Percentiles rank a stretch among this genome's conserved stretches.
These are phyloP conservation scores for Cymbopogon citratus DNA, from an alignment of 176 grass and related monocot genomes.

Conservation along the genomic window DNA sequence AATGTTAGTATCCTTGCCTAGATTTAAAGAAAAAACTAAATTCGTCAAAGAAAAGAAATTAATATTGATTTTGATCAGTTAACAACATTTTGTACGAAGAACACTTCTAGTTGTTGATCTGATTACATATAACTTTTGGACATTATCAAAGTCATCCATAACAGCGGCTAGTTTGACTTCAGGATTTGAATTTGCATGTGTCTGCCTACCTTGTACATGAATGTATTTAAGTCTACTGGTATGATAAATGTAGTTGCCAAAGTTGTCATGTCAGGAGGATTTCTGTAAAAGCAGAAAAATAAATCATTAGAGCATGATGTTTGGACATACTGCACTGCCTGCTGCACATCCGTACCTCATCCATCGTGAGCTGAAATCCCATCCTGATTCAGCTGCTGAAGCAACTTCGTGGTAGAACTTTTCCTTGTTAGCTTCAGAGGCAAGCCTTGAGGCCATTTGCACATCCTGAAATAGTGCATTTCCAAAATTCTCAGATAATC, in stretches of 20 bases:
- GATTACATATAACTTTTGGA: not conserved
- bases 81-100: not conserved
- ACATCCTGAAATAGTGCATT: constrained; percentile 48
- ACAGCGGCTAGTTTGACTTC: too few relatives aligned
- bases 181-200: too few relatives aligned
- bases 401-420: constrained; percentile 73
- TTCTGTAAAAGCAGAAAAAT: constrained; percentile 15
- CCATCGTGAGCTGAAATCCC: constrained; percentile 99
- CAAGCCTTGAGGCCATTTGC: constrained; percentile 54
- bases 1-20: too few relatives aligned
- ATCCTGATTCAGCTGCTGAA: constrained; percentile 91
- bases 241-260: constrained; percentile 60
- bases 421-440: constrained; percentile 43
- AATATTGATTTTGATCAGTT: not conserved
- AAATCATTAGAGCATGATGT: not conserved
- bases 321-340: not conserved
- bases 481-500: not conserved
- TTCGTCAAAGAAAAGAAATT: too few relatives aligned
- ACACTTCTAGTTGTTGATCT: too few relatives aligned
- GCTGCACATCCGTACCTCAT: constrained; percentile 53
- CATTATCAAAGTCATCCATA: not conserved
- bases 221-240: constrained; percentile 90
- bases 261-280: constrained; percentile 79
- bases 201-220: constrained; percentile 68
- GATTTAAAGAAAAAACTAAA: too few relatives aligned